Evolutionary conservation across 257 asterid genomes (phyloP).

Genomic region (Solanum commersonii): DNA sequence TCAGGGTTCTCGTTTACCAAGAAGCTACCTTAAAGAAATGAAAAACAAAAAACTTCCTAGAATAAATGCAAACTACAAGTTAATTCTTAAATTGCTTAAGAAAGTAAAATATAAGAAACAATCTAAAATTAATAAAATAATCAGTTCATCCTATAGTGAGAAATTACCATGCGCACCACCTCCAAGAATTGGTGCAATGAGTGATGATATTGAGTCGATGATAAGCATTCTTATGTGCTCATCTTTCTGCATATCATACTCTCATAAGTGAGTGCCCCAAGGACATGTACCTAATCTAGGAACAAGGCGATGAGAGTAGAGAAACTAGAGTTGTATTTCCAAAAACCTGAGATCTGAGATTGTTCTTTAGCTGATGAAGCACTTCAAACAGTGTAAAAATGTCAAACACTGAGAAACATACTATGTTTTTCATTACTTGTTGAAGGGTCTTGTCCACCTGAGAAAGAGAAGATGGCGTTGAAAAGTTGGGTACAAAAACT

Average conservation of each 20-base stretch:
- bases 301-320: not conserved
- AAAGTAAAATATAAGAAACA: not conserved
- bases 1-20: not conserved
- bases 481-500: not conserved
- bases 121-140: not conserved
- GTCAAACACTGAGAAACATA: slow-evolving; percentile 54
- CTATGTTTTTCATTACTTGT: slow-evolving; percentile 50
- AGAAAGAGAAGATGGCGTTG: not conserved
- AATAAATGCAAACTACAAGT: not conserved
- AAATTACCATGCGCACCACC: slow-evolving; percentile 57
- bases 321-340: not conserved
- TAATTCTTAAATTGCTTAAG: not conserved
- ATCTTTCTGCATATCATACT: slow-evolving; percentile 24
- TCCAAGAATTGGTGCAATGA: slow-evolving; percentile 75
- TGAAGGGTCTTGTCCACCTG: slow-evolving; percentile 34
- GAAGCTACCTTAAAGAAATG: not conserved
- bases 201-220: slow-evolving; percentile 82
- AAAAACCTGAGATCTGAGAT: slow-evolving; percentile 54
- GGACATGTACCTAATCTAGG: not conserved
- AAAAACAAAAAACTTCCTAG: not conserved
- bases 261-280: not conserved
- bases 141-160: not conserved
- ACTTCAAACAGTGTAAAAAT: slow-evolving; percentile 61
- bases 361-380: slow-evolving; percentile 47
- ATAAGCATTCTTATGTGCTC: slow-evolving; percentile 48